Conservation (phyloP, 2,329 filamentous ascomycete genomes). For the Dactylonectria estremocensis region DNA sequence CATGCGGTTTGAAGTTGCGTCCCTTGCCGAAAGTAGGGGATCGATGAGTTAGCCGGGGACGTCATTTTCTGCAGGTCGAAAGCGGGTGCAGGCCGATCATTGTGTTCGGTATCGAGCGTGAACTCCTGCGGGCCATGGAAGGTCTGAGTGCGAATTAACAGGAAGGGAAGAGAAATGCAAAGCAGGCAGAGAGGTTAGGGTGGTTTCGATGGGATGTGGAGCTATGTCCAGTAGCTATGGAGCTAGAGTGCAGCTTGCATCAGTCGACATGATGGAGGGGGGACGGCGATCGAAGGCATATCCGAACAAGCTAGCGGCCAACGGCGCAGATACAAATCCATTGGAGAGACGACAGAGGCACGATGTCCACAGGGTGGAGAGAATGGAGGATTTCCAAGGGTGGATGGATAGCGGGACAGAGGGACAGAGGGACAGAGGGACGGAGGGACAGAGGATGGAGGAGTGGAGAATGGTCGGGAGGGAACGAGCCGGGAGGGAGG, state of each 20-base stretch:
- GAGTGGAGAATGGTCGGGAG: slow-evolving; percentile 37
- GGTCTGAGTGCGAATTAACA: slow-evolving; percentile 13
- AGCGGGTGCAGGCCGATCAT: slow-evolving; percentile 22
- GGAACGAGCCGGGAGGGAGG: slow-evolving; percentile 36
- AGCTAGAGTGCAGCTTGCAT: slow-evolving; percentile 28
- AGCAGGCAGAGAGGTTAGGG: slow-evolving; percentile 9
- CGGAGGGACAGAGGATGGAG: slow-evolving; percentile 39
- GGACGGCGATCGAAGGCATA: slow-evolving; percentile 23
- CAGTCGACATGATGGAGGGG: slow-evolving; percentile 19
- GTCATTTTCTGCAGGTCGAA: slow-evolving; percentile 24
- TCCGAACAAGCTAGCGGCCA: slow-evolving; percentile 13
- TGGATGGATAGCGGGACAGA: too few relatives aligned
- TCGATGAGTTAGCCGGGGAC: slow-evolving; percentile 14
- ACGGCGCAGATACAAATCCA: slow-evolving; percentile 6
- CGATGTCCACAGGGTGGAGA: too few relatives aligned
- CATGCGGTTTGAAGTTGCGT: not conserved
- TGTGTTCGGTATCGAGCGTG: slow-evolving; percentile 10
- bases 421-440: not conserved
- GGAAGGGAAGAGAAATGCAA: slow-evolving; percentile 10
- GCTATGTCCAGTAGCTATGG: slow-evolving; percentile 20
- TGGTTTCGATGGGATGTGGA: slow-evolving; percentile 16
- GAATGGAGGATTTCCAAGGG: too few relatives aligned
- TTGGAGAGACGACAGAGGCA: slow-evolving; percentile 3
- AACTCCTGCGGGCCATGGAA: slow-evolving; percentile 27
- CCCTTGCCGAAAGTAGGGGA: slow-evolving; percentile 9